Evolutionary conservation across 2,329 filamentous ascomycete genomes (phyloP), one percentile per base, ranked within the genome.

Genomic region (Fusarium keratoplasticum): DNA sequence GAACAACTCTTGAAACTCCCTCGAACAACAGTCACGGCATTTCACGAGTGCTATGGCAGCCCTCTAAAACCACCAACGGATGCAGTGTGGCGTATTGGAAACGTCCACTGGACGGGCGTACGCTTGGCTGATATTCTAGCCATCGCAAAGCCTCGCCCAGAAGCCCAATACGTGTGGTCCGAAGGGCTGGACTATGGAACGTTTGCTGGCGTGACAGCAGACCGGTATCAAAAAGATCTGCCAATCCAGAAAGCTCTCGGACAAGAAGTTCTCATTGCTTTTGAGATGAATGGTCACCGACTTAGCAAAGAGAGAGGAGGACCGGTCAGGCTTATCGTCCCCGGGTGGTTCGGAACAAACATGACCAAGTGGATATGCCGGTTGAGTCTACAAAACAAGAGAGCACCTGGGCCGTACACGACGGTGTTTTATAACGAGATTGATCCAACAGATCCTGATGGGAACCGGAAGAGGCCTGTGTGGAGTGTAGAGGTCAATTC

Each of bases 401-500:
- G 69, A 1, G 69, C 67, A 2, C 54, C 67, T 0, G 69, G 67
- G 1, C 67, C 59, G 0, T 71, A 67, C 0, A 57, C 67, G 4
- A 29, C 59, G 0, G 22, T 61, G 6, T 44, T 71, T 1, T 71
- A 71, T 9, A 71, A 71, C 4, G 67, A 67, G 52, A 50, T 38
- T 4, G 67, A 71, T 11, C 67, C 52, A 4, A 8, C 11, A 0
- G 63, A 70, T 11, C 36, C 63, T 0, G 0, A 31, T 2, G 22
- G 52, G 0, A 25, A 11, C 1, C 47, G 4, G 1, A 71, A 55
- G 38, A 44, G 67, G n/a, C 67, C 69, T 1, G 67, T 71, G 1
- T 71, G 69, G 69, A 36, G 54, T 1, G 63, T 71, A 0, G 69
- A 71, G 27, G 69, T 71, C 3, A 71, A 71, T 54, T 71, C 69